Evolutionary conservation across 371 early-diverging fungal genomes (phyloP), one percentile per base, ranked within the genome.

Genomic region (Thermomucor indicae-seudaticae): DNA sequence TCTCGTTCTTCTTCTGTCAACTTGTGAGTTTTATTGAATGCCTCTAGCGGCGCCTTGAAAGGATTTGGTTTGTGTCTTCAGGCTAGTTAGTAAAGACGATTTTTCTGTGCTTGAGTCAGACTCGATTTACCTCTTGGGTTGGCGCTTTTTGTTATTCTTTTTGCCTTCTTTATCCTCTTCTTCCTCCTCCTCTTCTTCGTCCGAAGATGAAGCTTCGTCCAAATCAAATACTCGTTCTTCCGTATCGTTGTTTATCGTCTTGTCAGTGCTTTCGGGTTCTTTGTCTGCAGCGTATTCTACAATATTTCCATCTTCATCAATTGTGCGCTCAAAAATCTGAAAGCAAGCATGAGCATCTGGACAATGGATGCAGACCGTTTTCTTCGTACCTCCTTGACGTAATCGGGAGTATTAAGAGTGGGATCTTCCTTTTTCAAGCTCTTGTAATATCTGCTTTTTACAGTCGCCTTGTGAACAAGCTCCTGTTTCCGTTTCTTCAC

Each of bases 291-390:
- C 54, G 59, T 77, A 75, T 32, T 67, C 73, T 6, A 83, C 71
- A 12, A 80, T 56, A 27, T 83, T 80, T 35, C 80, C 83, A 11
- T 80, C 63, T 25, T 79, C 74, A 43, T 80, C 80, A 51, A 82
- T 80, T 10, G 83, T 82, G 27, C 60, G 62, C 45, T 80, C 83
- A 34, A 83, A 83, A 43, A 83, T 80, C 83, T 81, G 60, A 23
- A 43, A 23, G 22, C n/a, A 22, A 43, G 16, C 41, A 50, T 30
- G 6, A 28, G 28, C 14, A 20, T 16, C 30, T 6, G 28, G 22
- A 46, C 16, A 16, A 28, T 11, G 32, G 22, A 16, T 6, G n/a
- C 32, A n/a, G 2, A 4, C 4, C 1, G 3, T 31, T 19, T 23
- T 42, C 3, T n/a, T 29, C 8, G 7, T 61, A 67, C 76, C 41